phyloP scores from a whole-genome alignment of 805 yeast genomes.

The Sugiyamaella floridensis region DNA sequence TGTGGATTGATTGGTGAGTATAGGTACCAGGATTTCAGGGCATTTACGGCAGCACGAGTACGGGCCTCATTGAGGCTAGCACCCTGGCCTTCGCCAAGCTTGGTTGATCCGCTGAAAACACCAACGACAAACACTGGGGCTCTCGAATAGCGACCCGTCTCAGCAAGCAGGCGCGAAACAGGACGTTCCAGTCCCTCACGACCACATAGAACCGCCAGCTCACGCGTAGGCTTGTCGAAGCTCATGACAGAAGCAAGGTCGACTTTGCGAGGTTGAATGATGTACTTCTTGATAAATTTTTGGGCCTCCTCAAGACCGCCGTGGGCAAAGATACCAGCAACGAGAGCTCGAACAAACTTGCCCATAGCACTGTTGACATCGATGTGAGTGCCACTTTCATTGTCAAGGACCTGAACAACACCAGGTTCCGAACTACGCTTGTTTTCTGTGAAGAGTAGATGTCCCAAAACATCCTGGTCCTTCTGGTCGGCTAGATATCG shows the following conservation, averaged over 20 bases:
- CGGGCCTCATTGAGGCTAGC: slow-evolving; percentile 85
- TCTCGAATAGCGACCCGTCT: slow-evolving; percentile 81
- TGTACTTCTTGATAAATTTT: slow-evolving; percentile 62
- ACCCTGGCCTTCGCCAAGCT: slow-evolving; percentile 93
- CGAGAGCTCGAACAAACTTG: slow-evolving; percentile 68
- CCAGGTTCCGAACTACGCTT: slow-evolving; percentile 16
- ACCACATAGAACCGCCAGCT: slow-evolving; percentile 67
- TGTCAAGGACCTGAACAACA: slow-evolving; percentile 41
- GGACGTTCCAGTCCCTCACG: slow-evolving; percentile 71
- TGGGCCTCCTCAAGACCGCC: slow-evolving; percentile 59
- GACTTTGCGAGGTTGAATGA: slow-evolving; percentile 68
- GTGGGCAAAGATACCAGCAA: slow-evolving; percentile 77
- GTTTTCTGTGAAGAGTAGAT: slow-evolving; percentile 15
- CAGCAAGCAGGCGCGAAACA: slow-evolving; percentile 76
- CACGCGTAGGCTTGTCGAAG: slow-evolving; percentile 81
- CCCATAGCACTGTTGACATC: slow-evolving; percentile 43
- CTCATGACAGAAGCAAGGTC: slow-evolving; percentile 68
- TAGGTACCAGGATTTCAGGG: slow-evolving; percentile 86
- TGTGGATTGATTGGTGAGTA: slow-evolving; percentile 68
- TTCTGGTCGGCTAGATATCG: slow-evolving; percentile 65
- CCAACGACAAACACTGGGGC: slow-evolving; percentile 89
- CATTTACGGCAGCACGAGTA: slow-evolving; percentile 84
- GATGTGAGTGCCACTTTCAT: slow-evolving; percentile 34
- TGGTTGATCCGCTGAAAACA: slow-evolving; percentile 73
- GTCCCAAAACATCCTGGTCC: slow-evolving; percentile 43